Evolutionary conservation across 331 rosid species (phyloP).

Genomic region (Saraca asoca): DNA sequence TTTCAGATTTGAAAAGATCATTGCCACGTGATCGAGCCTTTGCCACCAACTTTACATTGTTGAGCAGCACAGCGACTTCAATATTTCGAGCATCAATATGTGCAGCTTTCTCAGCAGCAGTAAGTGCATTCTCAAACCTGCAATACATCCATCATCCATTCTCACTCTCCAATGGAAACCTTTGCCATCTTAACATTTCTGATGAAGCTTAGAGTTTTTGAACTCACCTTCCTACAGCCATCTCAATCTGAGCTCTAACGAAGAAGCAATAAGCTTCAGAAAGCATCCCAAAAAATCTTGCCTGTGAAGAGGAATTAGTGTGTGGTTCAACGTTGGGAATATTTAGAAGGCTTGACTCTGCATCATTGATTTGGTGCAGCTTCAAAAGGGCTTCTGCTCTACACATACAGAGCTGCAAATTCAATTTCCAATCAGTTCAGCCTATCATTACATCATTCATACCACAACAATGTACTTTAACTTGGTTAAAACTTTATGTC

Average conservation of each 20-base stretch:
- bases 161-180: slow-evolving; percentile 56
- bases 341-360: slow-evolving; percentile 52
- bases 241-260: slow-evolving; percentile 74
- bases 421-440: slow-evolving; percentile 72
- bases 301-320: slow-evolving; percentile 45
- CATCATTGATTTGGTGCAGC: slow-evolving; percentile 84
- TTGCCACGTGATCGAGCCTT: slow-evolving; percentile 89
- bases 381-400: slow-evolving; percentile 92
- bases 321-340: slow-evolving; percentile 49
- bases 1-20: slow-evolving; percentile 87
- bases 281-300: slow-evolving; percentile 73
- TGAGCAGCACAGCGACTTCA: slow-evolving; percentile 71
- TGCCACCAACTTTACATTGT: slow-evolving; percentile 73
- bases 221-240: slow-evolving; percentile 98
- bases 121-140: slow-evolving; percentile 98
- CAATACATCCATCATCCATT: slow-evolving; percentile 68
- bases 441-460: slow-evolving; percentile 32
- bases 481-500: neutral
- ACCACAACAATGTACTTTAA: slow-evolving; percentile 26
- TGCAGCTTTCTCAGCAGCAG: slow-evolving; percentile 77
- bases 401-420: slow-evolving; percentile 93
- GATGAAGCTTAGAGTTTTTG: slow-evolving; percentile 30
- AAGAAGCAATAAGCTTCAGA: slow-evolving; percentile 70
- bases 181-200: slow-evolving; percentile 23
- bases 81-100: slow-evolving; percentile 65